Conservation (phyloP, 345 rosid genomes). For the Leavenworthia alabamica region DNA sequence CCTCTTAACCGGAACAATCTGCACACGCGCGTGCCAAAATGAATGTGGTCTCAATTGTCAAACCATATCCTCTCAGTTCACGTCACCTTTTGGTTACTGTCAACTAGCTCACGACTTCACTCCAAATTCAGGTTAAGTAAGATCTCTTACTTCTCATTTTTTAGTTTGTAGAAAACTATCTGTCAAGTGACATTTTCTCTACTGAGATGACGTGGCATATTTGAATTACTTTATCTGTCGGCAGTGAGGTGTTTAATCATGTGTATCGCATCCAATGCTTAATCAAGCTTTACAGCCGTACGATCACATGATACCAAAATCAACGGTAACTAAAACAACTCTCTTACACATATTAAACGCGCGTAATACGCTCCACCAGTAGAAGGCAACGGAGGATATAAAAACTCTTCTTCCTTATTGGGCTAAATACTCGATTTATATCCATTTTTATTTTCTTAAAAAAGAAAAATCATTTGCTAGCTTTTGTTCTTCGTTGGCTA, state of each 20-base stretch:
- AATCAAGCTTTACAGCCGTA: constrained; percentile 21
- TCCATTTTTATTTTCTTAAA: not conserved
- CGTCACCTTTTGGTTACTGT: too few relatives aligned
- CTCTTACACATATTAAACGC: constrained; percentile 25
- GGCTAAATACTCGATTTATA: not conserved
- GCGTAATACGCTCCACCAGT: constrained; percentile 20
- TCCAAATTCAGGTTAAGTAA: not conserved
- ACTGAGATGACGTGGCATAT: constrained; percentile 15
- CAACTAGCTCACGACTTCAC: not conserved
- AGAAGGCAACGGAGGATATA: constrained; percentile 25
- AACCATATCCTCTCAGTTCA: not conserved
- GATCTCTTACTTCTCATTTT: not conserved
- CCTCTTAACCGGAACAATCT: not conserved
- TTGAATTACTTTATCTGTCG: constrained; percentile 42
- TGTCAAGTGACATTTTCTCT: not conserved
- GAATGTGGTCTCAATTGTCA: not conserved
- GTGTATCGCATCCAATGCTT: constrained; percentile 25
- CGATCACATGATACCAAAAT: constrained; percentile 21
- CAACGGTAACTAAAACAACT: constrained; percentile 25
- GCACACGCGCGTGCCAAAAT: not conserved
- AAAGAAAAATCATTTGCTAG: not conserved
- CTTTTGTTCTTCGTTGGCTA: not conserved
- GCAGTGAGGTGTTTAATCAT: constrained; percentile 32
- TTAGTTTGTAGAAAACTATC: not conserved
- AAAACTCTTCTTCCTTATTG: not conserved